phyloP scores from a whole-genome alignment of 1,139 yeast genomes.

The Kodamaea ohmeri region DNA sequence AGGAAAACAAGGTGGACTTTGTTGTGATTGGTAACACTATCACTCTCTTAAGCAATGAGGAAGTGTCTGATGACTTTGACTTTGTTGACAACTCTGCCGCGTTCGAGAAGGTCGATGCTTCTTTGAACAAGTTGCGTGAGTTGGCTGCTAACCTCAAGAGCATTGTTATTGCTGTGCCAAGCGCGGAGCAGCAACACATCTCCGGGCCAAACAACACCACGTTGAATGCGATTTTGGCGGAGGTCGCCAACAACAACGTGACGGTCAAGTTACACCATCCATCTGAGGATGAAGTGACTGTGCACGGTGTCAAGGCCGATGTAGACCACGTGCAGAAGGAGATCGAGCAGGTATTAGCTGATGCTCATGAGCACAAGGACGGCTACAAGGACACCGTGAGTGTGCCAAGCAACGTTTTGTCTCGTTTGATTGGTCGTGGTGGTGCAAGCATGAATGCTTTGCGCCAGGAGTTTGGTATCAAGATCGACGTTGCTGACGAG shows the following conservation, averaged over 20 bases:
- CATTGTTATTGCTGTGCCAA: constrained; percentile 50
- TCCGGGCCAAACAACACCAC: constrained; percentile 60
- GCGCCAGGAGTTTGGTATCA: constrained; percentile 76
- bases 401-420: constrained; percentile 66
- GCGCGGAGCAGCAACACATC: constrained; percentile 56
- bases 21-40: constrained; percentile 50
- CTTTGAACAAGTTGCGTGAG: constrained; percentile 57
- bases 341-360: constrained; percentile 55
- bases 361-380: constrained; percentile 59
- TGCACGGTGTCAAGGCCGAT: constrained; percentile 62
- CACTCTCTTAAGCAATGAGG: constrained; percentile 36
- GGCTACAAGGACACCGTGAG: constrained; percentile 50
- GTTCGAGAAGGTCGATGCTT: constrained; percentile 46
- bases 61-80: constrained; percentile 35
- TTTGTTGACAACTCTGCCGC: constrained; percentile 29
- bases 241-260: constrained; percentile 40
- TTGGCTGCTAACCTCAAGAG: constrained; percentile 54
- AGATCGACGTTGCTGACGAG: constrained; percentile 58
- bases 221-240: constrained; percentile 46
- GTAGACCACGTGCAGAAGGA: constrained; percentile 54
- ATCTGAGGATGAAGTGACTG: constrained; percentile 51
- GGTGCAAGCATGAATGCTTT: constrained; percentile 72
- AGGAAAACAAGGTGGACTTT: constrained; percentile 49
- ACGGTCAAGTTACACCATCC: constrained; percentile 37
- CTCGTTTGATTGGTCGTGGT: constrained; percentile 86